These are phyloP conservation scores for Ashbya aceris DNA, from an alignment of 1,139 yeast species.

Conservation along the genomic window DNA sequence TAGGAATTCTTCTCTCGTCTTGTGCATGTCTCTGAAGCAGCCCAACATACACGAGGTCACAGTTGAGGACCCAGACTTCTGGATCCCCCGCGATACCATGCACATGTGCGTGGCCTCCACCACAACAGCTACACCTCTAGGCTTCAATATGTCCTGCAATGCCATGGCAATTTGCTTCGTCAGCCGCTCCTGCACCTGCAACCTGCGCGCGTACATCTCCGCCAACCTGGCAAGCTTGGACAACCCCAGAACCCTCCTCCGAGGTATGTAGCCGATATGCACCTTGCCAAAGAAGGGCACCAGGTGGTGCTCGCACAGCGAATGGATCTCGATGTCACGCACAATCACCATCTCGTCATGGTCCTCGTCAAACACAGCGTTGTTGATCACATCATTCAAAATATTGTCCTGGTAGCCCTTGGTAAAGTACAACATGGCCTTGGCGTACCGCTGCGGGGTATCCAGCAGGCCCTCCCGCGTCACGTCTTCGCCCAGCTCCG, in stretches of 20 bases:
- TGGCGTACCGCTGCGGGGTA: constrained; percentile 93
- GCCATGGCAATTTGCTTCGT: constrained; percentile 98
- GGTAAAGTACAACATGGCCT: constrained; percentile 92
- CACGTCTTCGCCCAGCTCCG: constrained; percentile 88
- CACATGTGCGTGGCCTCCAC: constrained; percentile 99
- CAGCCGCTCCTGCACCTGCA: constrained; percentile 93
- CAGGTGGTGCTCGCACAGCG: constrained; percentile 92
- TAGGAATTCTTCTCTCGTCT: constrained; percentile 92
- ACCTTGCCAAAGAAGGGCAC: constrained; percentile 97
- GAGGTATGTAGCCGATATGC: constrained; percentile 94
- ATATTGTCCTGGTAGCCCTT: constrained; percentile 94
- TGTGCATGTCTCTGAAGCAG: constrained; percentile 83
- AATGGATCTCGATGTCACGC: constrained; percentile 83
- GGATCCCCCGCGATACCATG: constrained; percentile 97
- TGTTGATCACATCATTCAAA: constrained; percentile 71
- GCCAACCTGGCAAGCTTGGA: constrained; percentile 91
- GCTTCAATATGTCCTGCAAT: constrained; percentile 76
- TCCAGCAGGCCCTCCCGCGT: constrained; percentile 82
- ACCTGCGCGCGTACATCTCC: constrained; percentile 90
- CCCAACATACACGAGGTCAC: constrained; percentile 97
- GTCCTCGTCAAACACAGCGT: constrained; percentile 95
- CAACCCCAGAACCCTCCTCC: constrained; percentile 86
- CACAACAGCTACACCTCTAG: constrained; percentile 96
- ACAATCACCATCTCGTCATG: constrained; percentile 99
- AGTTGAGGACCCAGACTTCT: constrained; percentile 88